Conservation (phyloP, 1,284 basidiomycete genomes). For the Cryptococcus sp. region DNA sequence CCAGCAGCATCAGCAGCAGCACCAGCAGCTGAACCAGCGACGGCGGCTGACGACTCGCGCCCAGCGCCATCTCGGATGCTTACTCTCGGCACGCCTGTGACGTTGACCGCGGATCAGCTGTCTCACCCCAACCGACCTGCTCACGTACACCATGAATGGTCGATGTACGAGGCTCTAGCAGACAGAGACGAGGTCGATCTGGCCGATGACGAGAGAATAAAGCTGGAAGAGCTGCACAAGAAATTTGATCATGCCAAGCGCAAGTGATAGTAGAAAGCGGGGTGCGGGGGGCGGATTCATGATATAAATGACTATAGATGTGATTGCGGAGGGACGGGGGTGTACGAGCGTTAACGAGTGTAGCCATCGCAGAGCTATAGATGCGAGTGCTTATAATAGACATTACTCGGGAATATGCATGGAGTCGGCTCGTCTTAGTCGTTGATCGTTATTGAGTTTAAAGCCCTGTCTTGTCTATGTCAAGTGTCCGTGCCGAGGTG, state of each 20-base stretch:
- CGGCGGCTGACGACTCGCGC: not conserved
- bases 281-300: not conserved
- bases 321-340: too few relatives aligned
- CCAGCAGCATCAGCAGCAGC: too few relatives aligned
- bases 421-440: too few relatives aligned
- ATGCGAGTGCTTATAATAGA: too few relatives aligned
- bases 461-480: too few relatives aligned
- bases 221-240: conserved; percentile 33
- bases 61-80: conserved; percentile 4
- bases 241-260: conserved; percentile 33
- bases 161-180: conserved; percentile 36
- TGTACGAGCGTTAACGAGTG: too few relatives aligned
- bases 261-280: conserved; percentile 11
- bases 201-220: conserved; percentile 40
- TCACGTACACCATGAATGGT: conserved; percentile 34
- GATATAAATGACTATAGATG: not conserved
- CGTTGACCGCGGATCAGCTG: too few relatives aligned
- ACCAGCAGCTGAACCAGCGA: too few relatives aligned
- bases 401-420: too few relatives aligned
- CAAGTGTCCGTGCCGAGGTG: too few relatives aligned
- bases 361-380: too few relatives aligned
- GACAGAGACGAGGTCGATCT: conserved; percentile 43
- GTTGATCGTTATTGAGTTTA: too few relatives aligned
- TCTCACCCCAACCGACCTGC: conserved; percentile 10
- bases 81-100: not conserved